These are phyloP conservation scores for Sclerotinia sclerotiorum DNA, from an alignment of 2,329 filamentous ascomycete genomes.

Conservation along the genomic window DNA sequence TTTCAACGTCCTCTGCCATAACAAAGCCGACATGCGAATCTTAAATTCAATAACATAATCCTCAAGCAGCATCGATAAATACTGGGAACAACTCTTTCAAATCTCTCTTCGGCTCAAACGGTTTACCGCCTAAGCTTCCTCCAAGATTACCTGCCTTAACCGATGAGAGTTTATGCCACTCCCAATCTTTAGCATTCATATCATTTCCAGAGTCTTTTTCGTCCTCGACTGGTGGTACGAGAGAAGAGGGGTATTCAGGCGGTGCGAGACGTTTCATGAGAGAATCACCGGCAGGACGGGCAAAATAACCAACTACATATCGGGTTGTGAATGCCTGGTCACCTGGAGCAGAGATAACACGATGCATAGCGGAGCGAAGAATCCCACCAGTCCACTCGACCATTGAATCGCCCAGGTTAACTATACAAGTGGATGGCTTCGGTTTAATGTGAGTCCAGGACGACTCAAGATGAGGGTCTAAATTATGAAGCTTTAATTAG, in stretches of 20 bases:
- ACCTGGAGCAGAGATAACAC: slow-evolving; percentile 36
- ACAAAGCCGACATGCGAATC: too few relatives aligned
- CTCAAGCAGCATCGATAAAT: not conserved
- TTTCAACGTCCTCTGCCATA: too few relatives aligned
- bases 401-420: slow-evolving; percentile 42
- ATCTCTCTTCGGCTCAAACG: not conserved
- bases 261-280: slow-evolving; percentile 27
- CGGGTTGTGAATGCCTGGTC: slow-evolving; percentile 35
- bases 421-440: slow-evolving; percentile 38
- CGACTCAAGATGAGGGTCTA: slow-evolving; percentile 29
- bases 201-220: slow-evolving; percentile 12
- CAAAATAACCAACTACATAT: slow-evolving; percentile 55
- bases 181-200: slow-evolving; percentile 25
- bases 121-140: slow-evolving; percentile 7
- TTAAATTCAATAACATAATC: not conserved
- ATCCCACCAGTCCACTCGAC: slow-evolving; percentile 37
- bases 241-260: slow-evolving; percentile 4
- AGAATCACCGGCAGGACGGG: slow-evolving; percentile 47
- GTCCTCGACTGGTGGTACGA: slow-evolving; percentile 14
- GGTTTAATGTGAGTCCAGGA: slow-evolving; percentile 40
- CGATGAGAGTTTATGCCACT: slow-evolving; percentile 19
- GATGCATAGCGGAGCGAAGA: slow-evolving; percentile 36
- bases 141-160: slow-evolving; percentile 9
- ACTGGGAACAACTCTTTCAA: not conserved
- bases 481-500: not conserved